phyloP scores from a whole-genome alignment of 768 basidiomycete species.

The Crucibulum laeve region DNA sequence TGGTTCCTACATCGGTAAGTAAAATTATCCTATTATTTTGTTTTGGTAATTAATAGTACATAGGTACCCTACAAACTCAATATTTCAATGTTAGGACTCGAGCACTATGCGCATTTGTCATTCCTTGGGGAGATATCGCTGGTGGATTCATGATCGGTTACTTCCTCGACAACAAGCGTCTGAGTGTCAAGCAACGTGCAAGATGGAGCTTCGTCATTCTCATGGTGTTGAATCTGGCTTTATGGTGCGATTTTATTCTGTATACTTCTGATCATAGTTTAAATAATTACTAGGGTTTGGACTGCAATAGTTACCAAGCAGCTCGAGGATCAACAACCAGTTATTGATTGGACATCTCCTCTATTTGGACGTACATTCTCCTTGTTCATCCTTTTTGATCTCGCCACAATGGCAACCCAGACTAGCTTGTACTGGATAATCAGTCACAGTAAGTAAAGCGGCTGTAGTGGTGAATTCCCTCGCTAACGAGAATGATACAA shows the following conservation, averaged over 20 bases:
- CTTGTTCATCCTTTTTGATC: conserved; percentile 25
- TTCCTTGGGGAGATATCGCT: conserved; percentile 22
- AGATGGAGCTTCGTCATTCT: conserved; percentile 22
- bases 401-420: conserved; percentile 28
- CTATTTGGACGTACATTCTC: conserved; percentile 23
- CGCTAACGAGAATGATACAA: not conserved
- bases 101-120: conserved; percentile 22
- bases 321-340: conserved; percentile 21
- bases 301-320: conserved; percentile 26
- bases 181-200: conserved; percentile 25
- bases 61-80: conserved; percentile 26
- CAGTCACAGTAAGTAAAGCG: conserved; percentile 17
- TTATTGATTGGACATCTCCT: conserved; percentile 27
- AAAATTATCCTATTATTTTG: not conserved
- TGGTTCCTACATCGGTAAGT: conserved; percentile 21
- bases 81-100: conserved; percentile 26
- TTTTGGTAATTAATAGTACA: not conserved
- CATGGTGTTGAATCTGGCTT: conserved; percentile 23
- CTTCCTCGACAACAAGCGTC: conserved; percentile 22
- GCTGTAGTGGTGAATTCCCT: not conserved
- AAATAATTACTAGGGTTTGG: conserved; percentile 17
- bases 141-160: conserved; percentile 25
- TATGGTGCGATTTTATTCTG: conserved; percentile 9
- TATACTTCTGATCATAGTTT: not conserved
- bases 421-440: conserved; percentile 28